Evolutionary conservation across 2,329 filamentous ascomycete genomes (phyloP), one percentile per base, ranked within the genome.

Genomic region (Fusarium sarcochroum): DNA sequence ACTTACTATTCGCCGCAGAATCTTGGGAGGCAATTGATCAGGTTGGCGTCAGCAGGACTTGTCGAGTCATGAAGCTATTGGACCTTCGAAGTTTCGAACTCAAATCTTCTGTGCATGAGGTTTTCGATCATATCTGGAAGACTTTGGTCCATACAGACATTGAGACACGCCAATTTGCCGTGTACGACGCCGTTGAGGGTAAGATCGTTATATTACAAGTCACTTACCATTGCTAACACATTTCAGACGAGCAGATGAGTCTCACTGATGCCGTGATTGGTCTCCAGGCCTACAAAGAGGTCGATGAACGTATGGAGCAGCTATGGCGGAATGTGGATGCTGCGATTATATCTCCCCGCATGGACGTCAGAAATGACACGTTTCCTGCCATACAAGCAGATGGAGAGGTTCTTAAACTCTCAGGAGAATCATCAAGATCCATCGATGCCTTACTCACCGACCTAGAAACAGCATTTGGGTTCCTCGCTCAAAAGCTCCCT

Each of bases 91-190:
- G 88, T 3, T 88, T 88, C 25, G 88, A 90, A 72, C 81, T 97
- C 58, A 90, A 90, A 65, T 84, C 86, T 3, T 84, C 87, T 20
- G 86, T 96, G 21, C 86, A 89, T 58, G 87, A 91, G 40, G 87
- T 88, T 10, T 85, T 96, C 38, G 86, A 88, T 42, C 83, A 84
- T 55, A 85, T 90, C n/a, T 98, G 94, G 93, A 86, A 87, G 59
- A 82, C 85, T 0, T 81, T 95, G 42, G 81, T 97, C 14, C 79
- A 83, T 2, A 79, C 94, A 18, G 88, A 95, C 73, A 77, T 82
- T 1, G 81, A 86, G 21, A 79, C 82, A 10, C 81, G 83, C 10
- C 84, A 79, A 45, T 79, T 96, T 9, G 84, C 82, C 1, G 85
- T 97, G 34, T 82, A 81, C 25, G 81, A 85, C 14, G 79, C 79